A percentile compares a stretch with the other conserved stretches of the same genome.
Conservation (phyloP, 2,329 filamentous ascomycete genomes). For the Fusarium protoensiforme region DNA sequence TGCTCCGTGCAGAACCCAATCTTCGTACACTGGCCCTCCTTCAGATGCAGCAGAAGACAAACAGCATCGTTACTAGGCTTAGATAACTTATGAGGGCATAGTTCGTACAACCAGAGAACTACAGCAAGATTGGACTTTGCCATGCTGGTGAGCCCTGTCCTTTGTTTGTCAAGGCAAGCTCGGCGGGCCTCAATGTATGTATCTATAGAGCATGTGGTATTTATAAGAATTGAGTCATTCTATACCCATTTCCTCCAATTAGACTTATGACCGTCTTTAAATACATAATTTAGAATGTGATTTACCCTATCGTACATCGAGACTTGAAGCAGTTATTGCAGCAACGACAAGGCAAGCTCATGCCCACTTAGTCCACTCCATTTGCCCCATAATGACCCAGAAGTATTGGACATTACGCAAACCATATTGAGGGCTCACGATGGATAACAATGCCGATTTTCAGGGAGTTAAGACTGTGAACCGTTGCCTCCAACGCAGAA, state of each 20-base stretch:
- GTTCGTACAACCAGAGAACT: not conserved
- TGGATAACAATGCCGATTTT: not conserved
- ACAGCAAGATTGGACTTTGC: not conserved
- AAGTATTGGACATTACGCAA: not conserved
- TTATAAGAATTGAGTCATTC: not conserved
- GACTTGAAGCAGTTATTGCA: not conserved
- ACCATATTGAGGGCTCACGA: not conserved
- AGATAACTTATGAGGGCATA: not conserved
- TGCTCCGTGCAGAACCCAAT: not conserved
- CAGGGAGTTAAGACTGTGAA: not conserved
- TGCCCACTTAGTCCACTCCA: not conserved
- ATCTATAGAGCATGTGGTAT: not conserved
- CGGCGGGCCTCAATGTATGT: not conserved
- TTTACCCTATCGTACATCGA: not conserved
- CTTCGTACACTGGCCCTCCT: not conserved
- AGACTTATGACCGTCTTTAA: no score
- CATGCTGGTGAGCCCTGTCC: not conserved
- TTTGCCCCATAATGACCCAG: not conserved
- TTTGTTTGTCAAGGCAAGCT: not conserved
- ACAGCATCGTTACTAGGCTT: not conserved
- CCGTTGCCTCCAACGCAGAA: not conserved
- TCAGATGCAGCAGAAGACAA: not conserved
- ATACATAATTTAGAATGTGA: no score
- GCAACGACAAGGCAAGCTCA: not conserved
- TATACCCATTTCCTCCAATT: not conserved